Percentiles rank a stretch among this genome's conserved stretches.
Evolutionary conservation across 495 filamentous ascomycete species (phyloP).

Genomic region (Xylaria intraflava): DNA sequence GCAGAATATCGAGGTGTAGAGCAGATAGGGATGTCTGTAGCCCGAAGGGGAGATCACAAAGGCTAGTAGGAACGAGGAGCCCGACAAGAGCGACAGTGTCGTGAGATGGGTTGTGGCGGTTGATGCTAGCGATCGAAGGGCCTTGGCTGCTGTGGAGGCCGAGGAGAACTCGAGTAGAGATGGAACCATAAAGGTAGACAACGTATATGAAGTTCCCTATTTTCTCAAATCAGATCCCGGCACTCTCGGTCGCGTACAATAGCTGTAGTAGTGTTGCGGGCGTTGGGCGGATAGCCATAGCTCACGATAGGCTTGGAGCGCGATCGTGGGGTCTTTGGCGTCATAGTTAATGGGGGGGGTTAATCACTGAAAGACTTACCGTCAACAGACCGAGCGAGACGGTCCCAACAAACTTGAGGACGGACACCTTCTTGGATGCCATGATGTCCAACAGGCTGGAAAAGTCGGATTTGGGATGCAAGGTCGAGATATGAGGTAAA

Average conservation of each 20-base stretch:
- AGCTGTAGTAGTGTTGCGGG: not conserved
- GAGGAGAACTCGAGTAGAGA: constrained; percentile 70
- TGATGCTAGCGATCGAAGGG: constrained; percentile 56
- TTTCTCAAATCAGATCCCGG: not conserved
- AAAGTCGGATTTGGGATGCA: not conserved
- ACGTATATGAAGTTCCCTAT: constrained; percentile 79
- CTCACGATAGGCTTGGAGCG: not conserved
- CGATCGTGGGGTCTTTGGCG: constrained; percentile 10
- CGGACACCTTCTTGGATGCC: constrained; percentile 60
- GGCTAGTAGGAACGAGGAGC: constrained; percentile 60
- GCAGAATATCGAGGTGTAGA: constrained; percentile 65
- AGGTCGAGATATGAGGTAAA: not conserved
- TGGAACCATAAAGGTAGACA: constrained; percentile 65
- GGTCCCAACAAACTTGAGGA: constrained; percentile 85
- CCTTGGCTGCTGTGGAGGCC: constrained; percentile 55
- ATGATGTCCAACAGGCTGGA: constrained; percentile 35
- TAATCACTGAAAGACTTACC: constrained; percentile 43
- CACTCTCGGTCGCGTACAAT: not conserved
- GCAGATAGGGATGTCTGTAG: constrained; percentile 72
- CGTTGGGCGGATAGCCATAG: constrained; percentile 7
- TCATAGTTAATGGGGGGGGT: constrained; percentile 14
- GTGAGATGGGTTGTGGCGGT: constrained; percentile 53
- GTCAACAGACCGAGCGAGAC: constrained; percentile 81
- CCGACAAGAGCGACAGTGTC: constrained; percentile 55
- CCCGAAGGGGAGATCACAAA: constrained; percentile 64